Conservation (phyloP, 331 rosid genomes). For the Acacia pycnantha region DNA sequence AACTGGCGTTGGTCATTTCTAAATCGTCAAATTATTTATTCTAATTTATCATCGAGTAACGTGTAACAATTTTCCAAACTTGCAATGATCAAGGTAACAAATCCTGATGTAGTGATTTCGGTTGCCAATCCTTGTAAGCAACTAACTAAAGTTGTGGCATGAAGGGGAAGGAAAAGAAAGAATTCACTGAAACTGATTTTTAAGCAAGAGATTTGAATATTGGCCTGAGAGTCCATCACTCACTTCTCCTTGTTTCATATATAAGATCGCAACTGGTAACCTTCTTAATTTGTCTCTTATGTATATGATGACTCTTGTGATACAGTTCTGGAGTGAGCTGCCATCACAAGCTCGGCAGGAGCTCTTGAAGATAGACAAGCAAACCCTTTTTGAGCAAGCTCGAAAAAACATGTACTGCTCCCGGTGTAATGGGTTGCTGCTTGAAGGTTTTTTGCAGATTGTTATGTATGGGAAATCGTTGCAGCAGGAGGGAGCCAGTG, state of each 20-base stretch:
- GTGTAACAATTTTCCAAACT: not conserved
- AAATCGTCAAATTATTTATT: not conserved
- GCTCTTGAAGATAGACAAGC: constrained; percentile 92
- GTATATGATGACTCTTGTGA: constrained; percentile 26
- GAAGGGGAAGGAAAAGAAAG: constrained; percentile 14
- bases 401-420: constrained; percentile 99
- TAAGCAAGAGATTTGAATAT: constrained; percentile 7
- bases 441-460: constrained; percentile 96
- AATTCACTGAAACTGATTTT: constrained; percentile 21
- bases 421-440: constrained; percentile 96
- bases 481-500: constrained; percentile 69
- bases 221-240: constrained; percentile 2
- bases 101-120: not conserved
- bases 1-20: constrained; percentile 10
- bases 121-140: constrained; percentile 9
- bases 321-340: constrained; percentile 90
- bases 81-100: not conserved
- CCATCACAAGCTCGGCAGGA: constrained; percentile 71
- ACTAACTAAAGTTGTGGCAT: not conserved
- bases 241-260: not conserved
- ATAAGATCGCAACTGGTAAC: not conserved
- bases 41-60: not conserved
- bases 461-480: constrained; percentile 90
- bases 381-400: constrained; percentile 94
- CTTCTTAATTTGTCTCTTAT: constrained; percentile 32